Base-by-base conservation (phyloP, 1,139 yeast genomes). In the Saccharomyces hybrid region DNA sequence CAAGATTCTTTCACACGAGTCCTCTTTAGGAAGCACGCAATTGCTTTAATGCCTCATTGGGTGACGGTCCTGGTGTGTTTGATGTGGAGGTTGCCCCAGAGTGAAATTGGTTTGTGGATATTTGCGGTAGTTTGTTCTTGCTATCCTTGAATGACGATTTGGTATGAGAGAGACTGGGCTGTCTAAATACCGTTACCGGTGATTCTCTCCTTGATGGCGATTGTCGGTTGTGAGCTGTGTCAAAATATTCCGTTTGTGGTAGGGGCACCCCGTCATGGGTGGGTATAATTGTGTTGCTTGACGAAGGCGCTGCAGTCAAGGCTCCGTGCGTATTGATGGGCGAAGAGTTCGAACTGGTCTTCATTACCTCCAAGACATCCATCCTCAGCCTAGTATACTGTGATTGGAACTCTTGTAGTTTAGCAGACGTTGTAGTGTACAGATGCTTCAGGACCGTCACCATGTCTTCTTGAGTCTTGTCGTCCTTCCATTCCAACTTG, bases 21-120 rank as follows among this genome's bases (percentile, higher is more conserved):
- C 98, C 57, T 91, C 97, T 26, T 90, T 84, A n/a, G 2, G 95
- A 86, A 0, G 96, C 96, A 52, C 95, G 75, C 59, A 91, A 74
- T 62, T 89, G 95, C 64, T 89, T 88, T 63, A 90, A 77, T 0
- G 97, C 95, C 64, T 91, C 96, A 2, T 68, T 63, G 5, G 69
- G 64, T 0, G 69, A 60, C 27, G 47, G 42, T 41, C 63, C 2
- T 65, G 65, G 41, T 24, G 49, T 48, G 14, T 28, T 12, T 7
- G 38, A 16, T 24, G 28, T 51, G 11, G 28, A 19, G 12, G 56
- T 44, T 6, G 60, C 48, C 5, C 58, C 53, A 1, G 55, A 46
- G 4, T 48, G 58, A 38, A 21, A 16, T 44, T n/a, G 48, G 24
- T 38, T 48, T 29, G 31, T 47, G 29, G 31, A 27, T 21, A 14